Evolutionary conservation across 108 stramenopile species (phyloP), one percentile per base, ranked within the genome.

Genomic region (Discostella pseudostelligera): DNA sequence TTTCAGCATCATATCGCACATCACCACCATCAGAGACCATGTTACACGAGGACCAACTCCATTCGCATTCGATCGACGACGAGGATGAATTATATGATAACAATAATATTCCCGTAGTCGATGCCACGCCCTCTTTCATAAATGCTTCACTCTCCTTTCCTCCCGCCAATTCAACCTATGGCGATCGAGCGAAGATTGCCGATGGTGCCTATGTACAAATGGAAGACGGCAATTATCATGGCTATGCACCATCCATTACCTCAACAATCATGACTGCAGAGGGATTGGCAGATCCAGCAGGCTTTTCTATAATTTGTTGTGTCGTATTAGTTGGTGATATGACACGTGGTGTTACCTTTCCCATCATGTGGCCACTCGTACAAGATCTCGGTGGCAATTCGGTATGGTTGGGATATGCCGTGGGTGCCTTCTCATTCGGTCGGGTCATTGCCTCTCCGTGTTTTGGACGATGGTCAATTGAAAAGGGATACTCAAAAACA

Each of bases 321-420:
- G 86, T 90, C 21, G 87, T 94, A 17, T 63, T 97, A 8, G 74
- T 98, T 16, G 94, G 97, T 3, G 97, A 98, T 64, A 96, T 93
- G 84, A 87, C 90, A 2, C 83, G 97, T 3, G 97, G 97, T 11
- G 81, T 96, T 21, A 75, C 96, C 64, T 98, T 98, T 67, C 97
- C 97, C 9, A 92, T 93, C 37, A 84, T 98, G 70, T 98, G 94
- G 93, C 88, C 88, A 8, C 78, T 96, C 26, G 95, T 96, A 8
- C 62, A 81, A 36, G 59, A 49, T 36, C 59, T 98, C 39, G 94
- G 94, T 3, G 97, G 97, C 5, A 69, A 76, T 40, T 57, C 60
- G 25, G 84, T 93, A 4, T 74, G 84, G 24, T 80, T 94, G 44
- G 97, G 97, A 16, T 94, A 92, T 56, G 74, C 82, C 29, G 95